Conservation (phyloP, 1,284 basidiomycete genomes). For the Boletellus deceptivus region DNA sequence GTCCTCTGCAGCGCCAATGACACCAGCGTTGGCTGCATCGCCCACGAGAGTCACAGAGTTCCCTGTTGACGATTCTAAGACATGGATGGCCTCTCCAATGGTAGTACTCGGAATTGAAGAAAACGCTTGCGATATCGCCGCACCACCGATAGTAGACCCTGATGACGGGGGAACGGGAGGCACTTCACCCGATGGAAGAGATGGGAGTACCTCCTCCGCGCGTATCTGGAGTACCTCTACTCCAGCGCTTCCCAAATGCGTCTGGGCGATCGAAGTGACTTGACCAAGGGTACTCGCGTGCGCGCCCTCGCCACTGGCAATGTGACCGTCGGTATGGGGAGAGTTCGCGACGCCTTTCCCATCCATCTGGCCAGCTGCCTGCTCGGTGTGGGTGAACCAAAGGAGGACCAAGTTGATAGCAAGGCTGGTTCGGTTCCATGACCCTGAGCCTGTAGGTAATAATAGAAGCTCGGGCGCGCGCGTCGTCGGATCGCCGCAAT, state of each 20-base stretch:
- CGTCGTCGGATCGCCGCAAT: conserved; percentile 5
- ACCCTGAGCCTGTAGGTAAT: conserved; percentile 10
- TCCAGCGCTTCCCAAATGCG: neutral
- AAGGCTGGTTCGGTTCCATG: conserved; percentile 2
- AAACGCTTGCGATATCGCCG: neutral
- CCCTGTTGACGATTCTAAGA: conserved; percentile 3
- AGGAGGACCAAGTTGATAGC: neutral
- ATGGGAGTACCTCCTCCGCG: conserved; percentile 3
- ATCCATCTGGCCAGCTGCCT: neutral
- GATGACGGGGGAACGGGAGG: neutral
- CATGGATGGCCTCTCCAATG: neutral
- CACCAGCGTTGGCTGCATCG: neutral
- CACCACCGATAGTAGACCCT: neutral
- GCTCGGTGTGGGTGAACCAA: neutral
- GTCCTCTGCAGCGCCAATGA: neutral
- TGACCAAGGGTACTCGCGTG: neutral
- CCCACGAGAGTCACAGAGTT: neutral
- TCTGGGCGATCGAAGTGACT: conserved; percentile 1
- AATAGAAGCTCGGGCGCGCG: neutral
- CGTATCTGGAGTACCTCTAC: neutral
- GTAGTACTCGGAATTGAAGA: neutral
- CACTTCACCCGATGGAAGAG: conserved; percentile 1
- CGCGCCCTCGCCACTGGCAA: neutral
- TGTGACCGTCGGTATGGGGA: neutral
- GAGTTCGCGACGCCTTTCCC: neutral